Percentiles rank a stretch among this genome's conserved stretches.
Evolutionary conservation across 2,329 filamentous ascomycete genomes (phyloP).

Genomic region (Aspergillus tanneri): DNA sequence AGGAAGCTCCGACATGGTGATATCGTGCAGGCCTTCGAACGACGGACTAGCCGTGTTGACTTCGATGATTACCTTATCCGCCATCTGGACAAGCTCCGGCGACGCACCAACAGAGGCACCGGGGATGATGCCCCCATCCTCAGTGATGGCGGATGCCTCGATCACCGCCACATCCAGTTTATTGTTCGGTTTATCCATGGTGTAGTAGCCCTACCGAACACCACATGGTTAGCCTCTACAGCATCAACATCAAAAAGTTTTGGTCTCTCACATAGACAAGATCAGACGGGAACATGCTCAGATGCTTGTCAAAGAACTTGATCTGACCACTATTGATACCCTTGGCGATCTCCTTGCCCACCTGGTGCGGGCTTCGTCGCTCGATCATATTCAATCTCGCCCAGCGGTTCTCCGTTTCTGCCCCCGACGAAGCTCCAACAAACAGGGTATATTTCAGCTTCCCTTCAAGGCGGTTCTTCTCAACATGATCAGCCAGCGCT

Average conservation of each 20-base stretch:
- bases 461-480: constrained; percentile 80
- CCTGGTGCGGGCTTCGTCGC: constrained; percentile 78
- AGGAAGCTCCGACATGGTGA: constrained; percentile 82
- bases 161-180: constrained; percentile 80
- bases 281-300: constrained; percentile 88
- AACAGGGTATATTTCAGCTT: constrained; percentile 84
- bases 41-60: constrained; percentile 83
- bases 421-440: constrained; percentile 83
- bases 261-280: constrained; percentile 65
- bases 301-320: constrained; percentile 90
- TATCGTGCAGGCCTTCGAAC: constrained; percentile 87
- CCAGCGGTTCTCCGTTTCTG: constrained; percentile 91
- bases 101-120: constrained; percentile 83
- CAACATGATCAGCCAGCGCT: constrained; percentile 82
- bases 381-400: constrained; percentile 88
- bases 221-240: too few relatives aligned
- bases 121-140: constrained; percentile 84
- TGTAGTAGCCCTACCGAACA: constrained; percentile 67
- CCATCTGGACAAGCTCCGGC: constrained; percentile 84
- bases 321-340: constrained; percentile 87
- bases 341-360: constrained; percentile 85
- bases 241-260: too few relatives aligned
- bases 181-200: constrained; percentile 71
- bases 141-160: constrained; percentile 81
- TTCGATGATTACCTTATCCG: constrained; percentile 89